Percentiles rank a stretch among this genome's conserved stretches.
These are phyloP conservation scores for Fagus crenata DNA, from an alignment of 306 rosid genomes.

Conservation along the genomic window DNA sequence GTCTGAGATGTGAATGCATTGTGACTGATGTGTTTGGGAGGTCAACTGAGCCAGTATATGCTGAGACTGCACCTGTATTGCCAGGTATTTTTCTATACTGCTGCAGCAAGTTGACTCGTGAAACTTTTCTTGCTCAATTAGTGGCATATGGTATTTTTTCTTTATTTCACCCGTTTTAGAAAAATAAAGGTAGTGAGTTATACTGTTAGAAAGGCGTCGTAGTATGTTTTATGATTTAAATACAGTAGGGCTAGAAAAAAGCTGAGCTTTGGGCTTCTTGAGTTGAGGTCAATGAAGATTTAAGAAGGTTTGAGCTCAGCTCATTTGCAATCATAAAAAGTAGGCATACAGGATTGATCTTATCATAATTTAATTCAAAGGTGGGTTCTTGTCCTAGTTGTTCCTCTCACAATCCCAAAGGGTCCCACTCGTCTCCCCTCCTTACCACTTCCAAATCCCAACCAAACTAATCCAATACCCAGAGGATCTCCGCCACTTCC, in stretches of 20 bases:
- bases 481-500: constrained; percentile 64
- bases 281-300: background rate
- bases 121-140: constrained; percentile 14
- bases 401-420: constrained; percentile 59
- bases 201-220: background rate
- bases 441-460: constrained; percentile 58
- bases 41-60: constrained; percentile 60
- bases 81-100: constrained; percentile 60
- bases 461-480: constrained; percentile 66
- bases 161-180: background rate
- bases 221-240: background rate
- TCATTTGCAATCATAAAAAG: background rate
- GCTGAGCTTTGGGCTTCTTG: background rate
- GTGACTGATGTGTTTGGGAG: constrained; percentile 94
- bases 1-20: constrained; percentile 80
- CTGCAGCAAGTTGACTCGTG: constrained; percentile 2
- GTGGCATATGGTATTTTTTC: background rate
- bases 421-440: constrained; percentile 52
- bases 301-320: too few relatives aligned
- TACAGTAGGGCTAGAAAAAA: background rate
- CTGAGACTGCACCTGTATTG: constrained; percentile 60
- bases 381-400: background rate
- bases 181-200: background rate
- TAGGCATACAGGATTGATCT: too few relatives aligned
- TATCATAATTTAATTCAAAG: background rate